A percentile compares a stretch with the other conserved stretches of the same genome.
These are phyloP conservation scores for Paramecium biaurelia DNA, from an alignment of 73 alveolate genomes.

Conservation along the genomic window DNA sequence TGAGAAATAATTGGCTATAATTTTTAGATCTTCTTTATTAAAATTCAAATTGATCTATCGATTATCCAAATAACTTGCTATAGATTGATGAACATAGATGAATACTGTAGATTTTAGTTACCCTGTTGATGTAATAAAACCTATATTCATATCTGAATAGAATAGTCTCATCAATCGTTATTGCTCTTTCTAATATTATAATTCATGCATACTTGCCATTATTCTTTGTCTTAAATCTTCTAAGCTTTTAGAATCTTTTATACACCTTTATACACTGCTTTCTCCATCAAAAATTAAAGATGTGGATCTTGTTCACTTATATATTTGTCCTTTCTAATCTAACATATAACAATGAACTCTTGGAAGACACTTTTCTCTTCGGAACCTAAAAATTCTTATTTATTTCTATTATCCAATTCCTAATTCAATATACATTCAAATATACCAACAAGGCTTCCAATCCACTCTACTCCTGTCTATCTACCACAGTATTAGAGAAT, in stretches of 20 bases:
- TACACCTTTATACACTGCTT: constrained; percentile 29
- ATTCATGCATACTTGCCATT: constrained; percentile 2
- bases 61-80: background rate
- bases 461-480: background rate
- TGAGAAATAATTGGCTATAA: background rate
- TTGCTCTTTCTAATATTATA: background rate
- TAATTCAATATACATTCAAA: background rate
- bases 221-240: background rate
- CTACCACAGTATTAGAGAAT: constrained; percentile 10
- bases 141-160: constrained; percentile 5
- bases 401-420: background rate
- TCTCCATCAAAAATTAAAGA: constrained; percentile 1
- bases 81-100: background rate
- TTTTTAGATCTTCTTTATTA: background rate
- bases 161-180: background rate
- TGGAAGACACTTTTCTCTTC: background rate
- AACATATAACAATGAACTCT: background rate
- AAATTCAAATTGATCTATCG: background rate
- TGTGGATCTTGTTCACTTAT: constrained; percentile 26
- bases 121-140: constrained; percentile 46
- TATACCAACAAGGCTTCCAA: constrained; percentile 11
- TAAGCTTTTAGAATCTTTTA: background rate
- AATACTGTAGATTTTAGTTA: background rate
- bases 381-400: background rate
- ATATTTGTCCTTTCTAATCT: constrained; percentile 12